Evolutionary conservation across 2,329 filamentous ascomycete genomes (phyloP).

Genomic region (Endoconidiophora laricicola): DNA sequence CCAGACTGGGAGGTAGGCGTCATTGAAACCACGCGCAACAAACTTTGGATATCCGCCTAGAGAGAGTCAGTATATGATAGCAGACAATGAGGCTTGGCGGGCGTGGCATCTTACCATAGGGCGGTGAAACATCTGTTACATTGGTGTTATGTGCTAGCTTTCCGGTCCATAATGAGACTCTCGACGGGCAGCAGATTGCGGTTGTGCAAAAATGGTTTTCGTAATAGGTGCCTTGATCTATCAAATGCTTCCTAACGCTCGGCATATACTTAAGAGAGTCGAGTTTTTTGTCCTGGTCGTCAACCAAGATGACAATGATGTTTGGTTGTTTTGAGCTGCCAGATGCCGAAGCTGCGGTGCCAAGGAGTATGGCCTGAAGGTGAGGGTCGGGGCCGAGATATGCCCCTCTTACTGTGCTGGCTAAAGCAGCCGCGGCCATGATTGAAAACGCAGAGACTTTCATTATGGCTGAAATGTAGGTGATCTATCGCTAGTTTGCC

Average conservation of each 20-base stretch:
- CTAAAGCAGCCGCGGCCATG: not conserved
- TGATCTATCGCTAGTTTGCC: no score
- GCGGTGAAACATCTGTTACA: constrained; percentile 33
- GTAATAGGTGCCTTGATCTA: constrained; percentile 39
- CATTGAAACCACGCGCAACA: constrained; percentile 31
- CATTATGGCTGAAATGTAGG: no score
- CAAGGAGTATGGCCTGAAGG: not conserved
- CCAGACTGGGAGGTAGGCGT: constrained; percentile 34
- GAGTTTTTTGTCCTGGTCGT: constrained; percentile 49
- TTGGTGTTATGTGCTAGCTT: constrained; percentile 48
- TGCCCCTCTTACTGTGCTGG: not conserved
- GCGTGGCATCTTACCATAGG: constrained; percentile 30
- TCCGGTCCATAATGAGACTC: constrained; percentile 43
- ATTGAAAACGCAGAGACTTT: no score
- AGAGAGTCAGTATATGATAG: constrained; percentile 13
- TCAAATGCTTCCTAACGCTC: constrained; percentile 34
- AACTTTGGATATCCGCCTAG: constrained; percentile 32
- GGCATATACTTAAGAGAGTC: constrained; percentile 43
- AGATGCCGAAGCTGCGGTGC: not conserved
- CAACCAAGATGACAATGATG: constrained; percentile 48
- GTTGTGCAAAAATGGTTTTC: constrained; percentile 47
- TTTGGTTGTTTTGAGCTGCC: constrained; percentile 25
- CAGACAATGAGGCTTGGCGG: not conserved
- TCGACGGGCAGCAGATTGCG: constrained; percentile 46
- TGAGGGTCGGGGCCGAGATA: not conserved